Evolutionary conservation across 192 early-diverging fungal genomes (phyloP).

Genomic region (Linnemannia elongata): DNA sequence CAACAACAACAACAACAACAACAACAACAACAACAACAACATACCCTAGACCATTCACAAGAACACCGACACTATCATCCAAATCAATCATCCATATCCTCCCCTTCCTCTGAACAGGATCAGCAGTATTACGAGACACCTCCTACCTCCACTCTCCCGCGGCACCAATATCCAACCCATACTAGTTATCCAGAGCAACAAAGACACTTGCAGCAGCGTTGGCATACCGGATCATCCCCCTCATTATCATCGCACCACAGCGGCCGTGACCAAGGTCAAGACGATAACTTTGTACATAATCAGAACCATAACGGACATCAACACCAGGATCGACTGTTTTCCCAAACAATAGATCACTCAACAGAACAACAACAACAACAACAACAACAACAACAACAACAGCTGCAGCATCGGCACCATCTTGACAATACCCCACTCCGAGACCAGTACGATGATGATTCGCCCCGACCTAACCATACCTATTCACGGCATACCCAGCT

Average conservation of each 20-base stretch:
- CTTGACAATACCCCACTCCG: conserved; percentile 3
- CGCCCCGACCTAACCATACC: not conserved
- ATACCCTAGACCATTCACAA: not conserved
- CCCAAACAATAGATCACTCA: not conserved
- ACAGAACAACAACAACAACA: not conserved
- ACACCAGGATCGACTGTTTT: not conserved
- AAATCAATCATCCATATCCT: not conserved
- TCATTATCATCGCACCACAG: not conserved
- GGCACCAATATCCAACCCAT: not conserved
- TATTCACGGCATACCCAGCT: not conserved
- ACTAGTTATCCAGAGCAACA: not conserved
- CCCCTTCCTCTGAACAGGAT: not conserved
- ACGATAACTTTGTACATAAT: not conserved
- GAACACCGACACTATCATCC: not conserved
- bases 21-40: not conserved
- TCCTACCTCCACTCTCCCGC: not conserved
- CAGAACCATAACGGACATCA: not conserved
- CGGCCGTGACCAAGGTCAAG: not conserved
- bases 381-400: not conserved
- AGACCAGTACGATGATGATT: conserved; percentile 12
- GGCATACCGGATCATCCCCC: not conserved
- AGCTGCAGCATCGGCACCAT: not conserved
- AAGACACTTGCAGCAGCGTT: not conserved
- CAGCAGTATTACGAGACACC: not conserved
- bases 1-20: conserved; percentile 3